Base-by-base conservation (phyloP, 1,284 basidiomycete species). In the Neolentinus lepideus region DNA sequence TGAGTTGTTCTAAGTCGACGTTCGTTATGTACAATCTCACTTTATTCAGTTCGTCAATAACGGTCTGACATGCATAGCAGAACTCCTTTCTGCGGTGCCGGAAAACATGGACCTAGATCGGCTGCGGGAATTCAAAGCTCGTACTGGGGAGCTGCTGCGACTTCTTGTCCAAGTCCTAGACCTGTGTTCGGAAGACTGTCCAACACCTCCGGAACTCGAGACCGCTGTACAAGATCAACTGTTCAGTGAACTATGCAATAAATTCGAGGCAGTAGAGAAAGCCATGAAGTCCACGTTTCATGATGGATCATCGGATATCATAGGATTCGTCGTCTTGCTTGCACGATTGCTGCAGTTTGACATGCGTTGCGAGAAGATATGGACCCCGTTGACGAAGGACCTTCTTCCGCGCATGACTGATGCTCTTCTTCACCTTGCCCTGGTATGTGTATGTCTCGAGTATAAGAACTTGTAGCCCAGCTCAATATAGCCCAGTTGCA, bases 271-370 rank as follows among this genome's bases (percentile, higher is more conserved):
- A 6, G 63, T 81, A 48, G 75, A 79, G 56, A 60, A 66, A 2
- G 63, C 73, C 46, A 64, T 76, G 57, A 56, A 64, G 16, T 27
- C 65, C 27, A 43, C 3, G 8, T 8, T 16, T 6, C n/a, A n/a
- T 43, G 55, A 56, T 14, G 46, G 57, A 47, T 9, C 33, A 19
- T 29, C 57, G 35, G 57, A 63, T 19, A 60, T 63, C 2, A 64
- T 66, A 0, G 64, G 68, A 62, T 55, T 64, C 11, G 65, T 79
- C 14, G 69, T 83, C 27, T 74, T 90, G 47, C 64, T 89, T 26
- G 75, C 80, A 2, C 79, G 88, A 2, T 68, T 91, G 19, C 60
- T 89, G 26, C 90, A 92, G 61, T 90, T 91, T 58, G 75, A 81
- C 62, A 71, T 91, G 8, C 81, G 83, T 16, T 86, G 90, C 62